Base-by-base conservation (phyloP, 108 stramenopile species). In the Pseudonitzschia multiseries region DNA sequence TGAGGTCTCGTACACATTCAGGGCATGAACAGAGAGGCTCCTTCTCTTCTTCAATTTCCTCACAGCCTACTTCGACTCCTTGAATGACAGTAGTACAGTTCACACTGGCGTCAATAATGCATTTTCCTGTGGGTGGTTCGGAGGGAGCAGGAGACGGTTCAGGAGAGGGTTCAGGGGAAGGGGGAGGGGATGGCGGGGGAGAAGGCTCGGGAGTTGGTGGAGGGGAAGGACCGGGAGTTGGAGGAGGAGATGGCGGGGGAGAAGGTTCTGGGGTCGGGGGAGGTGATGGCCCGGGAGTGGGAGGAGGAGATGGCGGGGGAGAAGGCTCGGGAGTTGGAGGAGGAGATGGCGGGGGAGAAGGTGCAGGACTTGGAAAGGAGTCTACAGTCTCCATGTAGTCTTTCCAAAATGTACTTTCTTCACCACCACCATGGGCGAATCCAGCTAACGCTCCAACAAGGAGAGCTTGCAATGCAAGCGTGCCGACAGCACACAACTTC, bases 301-400 rank as follows among this genome's bases (percentile, higher is more conserved):
- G 64, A n/a, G 22, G 31, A 3, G 36, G 64, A n/a, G 33, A 1
- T 0, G 64, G 64, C 0, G 0, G 17, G 8, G 64, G 64, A 40
- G 64, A 42, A 33, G 64, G 64, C 41, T 3, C 64, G 12, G 64
- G 64, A 10, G 64, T n/a, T 65, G 64, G 64, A 12, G 0, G 26
- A 65, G 64, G 64, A 65, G 64, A 42, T 41, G 64, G 64, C 41
- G 15, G 26, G 9, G 64, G 64, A 65, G 64, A 42, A 0, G 64
- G 64, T 21, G 14, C 66, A 10, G 74, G 66, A 44, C 57, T 68
- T 14, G 75, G 75, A 50, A 76, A 76, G 31, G 67, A 68, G 28
- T 76, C 68, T 31, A 76, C 61, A 12, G 33, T 48, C 31, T 76
- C 67, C 6, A 69, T 32, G 40, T 63, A 76, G 10, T 28, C 42